Conservation (phyloP, 2,329 filamentous ascomycete genomes). For the Monilinia fructicola region DNA sequence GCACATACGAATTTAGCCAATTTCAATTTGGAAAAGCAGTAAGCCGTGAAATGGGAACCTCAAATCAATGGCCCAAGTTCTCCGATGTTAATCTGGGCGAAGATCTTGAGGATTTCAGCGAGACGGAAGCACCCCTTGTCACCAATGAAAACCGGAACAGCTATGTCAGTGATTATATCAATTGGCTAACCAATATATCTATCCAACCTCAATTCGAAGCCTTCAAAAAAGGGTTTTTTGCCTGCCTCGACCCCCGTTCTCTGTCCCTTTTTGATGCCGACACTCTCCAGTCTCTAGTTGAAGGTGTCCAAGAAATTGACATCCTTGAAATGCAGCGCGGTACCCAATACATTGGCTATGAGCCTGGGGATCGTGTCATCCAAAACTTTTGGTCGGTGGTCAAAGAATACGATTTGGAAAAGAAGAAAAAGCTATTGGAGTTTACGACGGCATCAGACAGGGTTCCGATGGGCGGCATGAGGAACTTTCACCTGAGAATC, state of each 20-base stretch:
- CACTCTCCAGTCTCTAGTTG: constrained; percentile 74
- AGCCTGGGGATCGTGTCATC: constrained; percentile 66
- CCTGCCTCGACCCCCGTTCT: constrained; percentile 69
- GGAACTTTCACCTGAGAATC: constrained; percentile 79
- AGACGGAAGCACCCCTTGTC: constrained; percentile 62
- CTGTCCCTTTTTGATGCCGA: constrained; percentile 66
- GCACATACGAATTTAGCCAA: constrained; percentile 83
- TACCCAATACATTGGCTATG: constrained; percentile 80
- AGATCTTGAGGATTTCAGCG: constrained; percentile 43
- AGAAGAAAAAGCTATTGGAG: constrained; percentile 77
- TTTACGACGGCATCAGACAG: constrained; percentile 94
- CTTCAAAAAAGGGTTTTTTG: constrained; percentile 77
- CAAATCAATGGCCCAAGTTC: constrained; percentile 55
- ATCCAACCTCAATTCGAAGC: constrained; percentile 75
- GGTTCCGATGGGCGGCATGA: constrained; percentile 82
- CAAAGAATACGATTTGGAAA: constrained; percentile 61
- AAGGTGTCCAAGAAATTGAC: constrained; percentile 81
- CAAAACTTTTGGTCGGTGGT: constrained; percentile 84
- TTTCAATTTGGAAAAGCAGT: constrained; percentile 57
- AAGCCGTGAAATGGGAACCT: constrained; percentile 53
- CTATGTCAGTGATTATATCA: constrained; percentile 82
- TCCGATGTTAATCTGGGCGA: constrained; percentile 40
- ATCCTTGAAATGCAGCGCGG: constrained; percentile 68
- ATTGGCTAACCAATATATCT: constrained; percentile 77
- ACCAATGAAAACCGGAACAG: constrained; percentile 75